Base-by-base conservation (phyloP, 345 rosid genomes). In the Brassica rapa region DNA sequence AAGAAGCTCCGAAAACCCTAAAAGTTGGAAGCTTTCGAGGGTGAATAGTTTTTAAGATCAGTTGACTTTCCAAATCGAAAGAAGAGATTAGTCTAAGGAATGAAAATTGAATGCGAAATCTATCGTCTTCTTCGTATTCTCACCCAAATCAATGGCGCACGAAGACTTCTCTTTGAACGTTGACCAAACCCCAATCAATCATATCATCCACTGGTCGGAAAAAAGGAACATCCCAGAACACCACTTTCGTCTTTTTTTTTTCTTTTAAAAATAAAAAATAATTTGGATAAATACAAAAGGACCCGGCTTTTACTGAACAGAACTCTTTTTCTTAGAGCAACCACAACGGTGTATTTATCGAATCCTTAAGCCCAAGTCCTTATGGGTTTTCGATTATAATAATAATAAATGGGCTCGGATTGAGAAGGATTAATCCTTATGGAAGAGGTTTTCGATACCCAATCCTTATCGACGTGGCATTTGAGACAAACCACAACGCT, bases 131-230 rank as follows among this genome's bases (percentile, higher is more conserved):
- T 49, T 49, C 56, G 15, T n/a, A 2, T 49, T n/a, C 56, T 51
- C 25, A 23, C 25, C 53, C 56, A 15, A 65, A 74, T 65, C 70
- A 64, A 74, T 66, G 78, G 78, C 63, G 53, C 6, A 46, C 15
- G 57, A 39, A 24, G 12, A 24, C 12, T 71, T 24, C 72, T 75
- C 72, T 74, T 57, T 6, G 68, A 60, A 59, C 73, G 79, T 67
- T 68, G 79, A 68, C 79, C 73, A 76, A 76, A 68, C 8, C 51
- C 4, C 53, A 4, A 12, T 43, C 53, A 67, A 67, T 76, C 73
- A 76, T 32, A 35, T 8, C 41, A 35, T 59, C 73, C 1, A 68
- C 79, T 68, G 79, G 79, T 76, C 79, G 68, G 79, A 76, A 76
- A 76, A 68, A 67, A 56, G 61, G 79, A 57, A 75, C 79, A 41